Conservation (phyloP, 2,329 filamentous ascomycete genomes). For the Purpureocillium takamizusanense region DNA sequence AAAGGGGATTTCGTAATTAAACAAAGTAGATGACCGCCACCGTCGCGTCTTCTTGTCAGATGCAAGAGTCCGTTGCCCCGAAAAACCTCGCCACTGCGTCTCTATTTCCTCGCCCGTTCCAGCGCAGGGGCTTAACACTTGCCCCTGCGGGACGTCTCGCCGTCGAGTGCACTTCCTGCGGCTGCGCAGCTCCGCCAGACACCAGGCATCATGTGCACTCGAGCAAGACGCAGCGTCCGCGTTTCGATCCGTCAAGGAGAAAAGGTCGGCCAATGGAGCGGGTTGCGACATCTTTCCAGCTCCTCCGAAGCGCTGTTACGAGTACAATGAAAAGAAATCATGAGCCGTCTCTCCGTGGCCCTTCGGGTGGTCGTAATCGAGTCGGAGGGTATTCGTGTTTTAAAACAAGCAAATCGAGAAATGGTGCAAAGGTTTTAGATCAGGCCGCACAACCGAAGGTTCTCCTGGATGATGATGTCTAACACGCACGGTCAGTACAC, state of each 20-base stretch:
- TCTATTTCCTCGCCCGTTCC: conserved; percentile 4
- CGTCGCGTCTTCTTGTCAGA: conserved; percentile 20
- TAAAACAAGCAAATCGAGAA: conserved; percentile 13
- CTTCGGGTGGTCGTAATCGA: conserved; percentile 29
- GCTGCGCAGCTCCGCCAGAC: background rate
- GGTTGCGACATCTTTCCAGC: background rate
- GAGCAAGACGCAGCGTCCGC: background rate
- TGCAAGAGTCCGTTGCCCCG: conserved; percentile 16
- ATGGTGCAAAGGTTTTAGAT: conserved; percentile 56
- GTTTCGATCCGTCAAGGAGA: background rate
- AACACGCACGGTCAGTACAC: conserved; percentile 29
- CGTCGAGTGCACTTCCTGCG: background rate
- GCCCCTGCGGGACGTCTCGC: background rate
- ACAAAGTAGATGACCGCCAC: conserved; percentile 41
- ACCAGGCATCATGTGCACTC: background rate
- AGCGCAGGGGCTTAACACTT: background rate
- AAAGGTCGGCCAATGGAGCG: background rate
- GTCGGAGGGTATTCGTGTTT: conserved; percentile 34
- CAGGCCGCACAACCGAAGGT: conserved; percentile 90
- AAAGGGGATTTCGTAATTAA: conserved; percentile 37
- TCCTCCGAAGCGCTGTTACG: conserved; percentile 16
- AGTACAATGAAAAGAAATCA: conserved; percentile 23
- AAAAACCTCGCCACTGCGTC: conserved; percentile 10
- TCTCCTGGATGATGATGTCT: conserved; percentile 99
- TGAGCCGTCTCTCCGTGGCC: conserved; percentile 29